Conservation (phyloP, 495 filamentous ascomycete genomes). For the Aspergillus sclerotioniger region DNA sequence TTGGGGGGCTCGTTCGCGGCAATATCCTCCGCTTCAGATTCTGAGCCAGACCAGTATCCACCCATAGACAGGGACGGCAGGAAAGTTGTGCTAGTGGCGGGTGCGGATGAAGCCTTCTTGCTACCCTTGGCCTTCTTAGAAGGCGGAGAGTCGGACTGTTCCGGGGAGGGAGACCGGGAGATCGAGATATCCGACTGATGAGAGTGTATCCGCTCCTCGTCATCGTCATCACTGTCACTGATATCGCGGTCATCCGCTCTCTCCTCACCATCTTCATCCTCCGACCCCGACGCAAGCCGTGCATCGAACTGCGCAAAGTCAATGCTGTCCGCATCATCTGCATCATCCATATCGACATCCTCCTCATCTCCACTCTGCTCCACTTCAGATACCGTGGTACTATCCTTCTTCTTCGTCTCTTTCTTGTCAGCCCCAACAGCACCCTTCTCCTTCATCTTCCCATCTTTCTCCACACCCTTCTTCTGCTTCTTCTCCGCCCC, state of each 20-base stretch:
- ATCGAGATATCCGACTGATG: conserved; percentile 35
- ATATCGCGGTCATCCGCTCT: background rate
- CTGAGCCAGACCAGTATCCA: conserved; percentile 90
- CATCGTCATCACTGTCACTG: background rate
- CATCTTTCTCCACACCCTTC: conserved; percentile 17
- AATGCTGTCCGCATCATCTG: conserved; percentile 39
- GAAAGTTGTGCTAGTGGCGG: conserved; percentile 67
- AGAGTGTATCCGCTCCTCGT: conserved; percentile 36
- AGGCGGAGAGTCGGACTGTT: conserved; percentile 31
- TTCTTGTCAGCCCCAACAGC: conserved; percentile 10
- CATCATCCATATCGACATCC: conserved; percentile 35
- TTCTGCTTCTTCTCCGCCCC: conserved; percentile 34
- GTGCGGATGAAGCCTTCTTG: conserved; percentile 26
- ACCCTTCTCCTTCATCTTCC: conserved; percentile 5
- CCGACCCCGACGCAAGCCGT: conserved; percentile 54
- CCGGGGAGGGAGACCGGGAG: conserved; percentile 34
- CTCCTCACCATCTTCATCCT: conserved; percentile 33
- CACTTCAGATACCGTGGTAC: conserved; percentile 8
- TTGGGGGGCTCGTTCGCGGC: conserved; percentile 35
- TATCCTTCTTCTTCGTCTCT: conserved; percentile 7
- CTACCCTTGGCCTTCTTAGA: conserved; percentile 43
- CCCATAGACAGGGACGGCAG: conserved; percentile 81
- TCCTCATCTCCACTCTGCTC: conserved; percentile 14
- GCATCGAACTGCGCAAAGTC: conserved; percentile 50
- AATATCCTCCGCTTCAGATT: conserved; percentile 54